A percentile compares a stretch with the other conserved stretches of the same genome.
These are phyloP conservation scores for Hamamelis virginiana DNA, from an alignment of 164 flowering plant species.

Conservation along the genomic window DNA sequence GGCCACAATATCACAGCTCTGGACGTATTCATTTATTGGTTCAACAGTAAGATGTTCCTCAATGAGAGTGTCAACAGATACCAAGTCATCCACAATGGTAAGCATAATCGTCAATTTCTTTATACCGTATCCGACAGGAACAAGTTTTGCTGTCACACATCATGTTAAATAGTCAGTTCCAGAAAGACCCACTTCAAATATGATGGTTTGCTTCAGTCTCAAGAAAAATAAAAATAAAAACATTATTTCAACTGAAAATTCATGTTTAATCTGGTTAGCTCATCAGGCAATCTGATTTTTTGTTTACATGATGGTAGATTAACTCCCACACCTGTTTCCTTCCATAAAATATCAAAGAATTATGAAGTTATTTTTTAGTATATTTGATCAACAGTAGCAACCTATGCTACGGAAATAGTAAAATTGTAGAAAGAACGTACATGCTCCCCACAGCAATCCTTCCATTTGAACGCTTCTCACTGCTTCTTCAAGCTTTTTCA, in stretches of 20 bases:
- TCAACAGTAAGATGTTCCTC: constrained; percentile 79
- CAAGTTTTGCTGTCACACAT: constrained; percentile 68
- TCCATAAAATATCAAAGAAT: too few relatives aligned
- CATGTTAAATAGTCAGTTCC: neutral
- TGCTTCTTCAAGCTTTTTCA: constrained; percentile 90
- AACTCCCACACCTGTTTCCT: too few relatives aligned
- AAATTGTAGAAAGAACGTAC: constrained; percentile 27
- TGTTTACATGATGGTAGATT: too few relatives aligned
- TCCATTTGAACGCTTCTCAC: constrained; percentile 76
- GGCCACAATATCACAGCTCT: constrained; percentile 96
- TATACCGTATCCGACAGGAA: constrained; percentile 90
- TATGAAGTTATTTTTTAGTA: too few relatives aligned
- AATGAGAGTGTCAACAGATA: constrained; percentile 76
- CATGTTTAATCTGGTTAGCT: too few relatives aligned
- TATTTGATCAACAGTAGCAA: too few relatives aligned
- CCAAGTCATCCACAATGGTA: constrained; percentile 89
- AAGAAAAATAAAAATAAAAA: neutral
- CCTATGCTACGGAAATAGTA: neutral
- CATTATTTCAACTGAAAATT: too few relatives aligned
- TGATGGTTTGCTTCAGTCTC: too few relatives aligned
- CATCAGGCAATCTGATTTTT: too few relatives aligned
- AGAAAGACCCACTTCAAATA: too few relatives aligned
- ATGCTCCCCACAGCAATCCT: constrained; percentile 84
- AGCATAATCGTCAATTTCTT: constrained; percentile 91
- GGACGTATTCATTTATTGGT: constrained; percentile 74